Evolutionary conservation across 2,329 filamentous ascomycete species (phyloP).

Genomic region (Chrysoporthe deuterocubensis): DNA sequence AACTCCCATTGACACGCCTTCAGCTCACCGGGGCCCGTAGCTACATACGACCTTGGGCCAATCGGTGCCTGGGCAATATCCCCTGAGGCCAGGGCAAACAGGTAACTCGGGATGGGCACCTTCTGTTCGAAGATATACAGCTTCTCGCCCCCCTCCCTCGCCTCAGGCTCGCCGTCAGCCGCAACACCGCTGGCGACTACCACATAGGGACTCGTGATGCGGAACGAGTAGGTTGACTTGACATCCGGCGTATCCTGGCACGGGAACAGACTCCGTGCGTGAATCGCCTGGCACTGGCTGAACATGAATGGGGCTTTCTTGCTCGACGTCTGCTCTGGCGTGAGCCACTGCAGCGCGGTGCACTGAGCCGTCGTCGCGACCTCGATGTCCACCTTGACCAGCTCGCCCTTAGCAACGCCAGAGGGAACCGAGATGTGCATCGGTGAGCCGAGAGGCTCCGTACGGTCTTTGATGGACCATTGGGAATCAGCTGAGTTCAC

Average conservation of each 20-base stretch:
- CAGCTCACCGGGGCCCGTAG: constrained; percentile 86
- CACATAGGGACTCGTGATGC: constrained; percentile 81
- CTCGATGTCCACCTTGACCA: constrained; percentile 64
- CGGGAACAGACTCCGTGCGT: constrained; percentile 90
- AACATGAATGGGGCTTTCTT: constrained; percentile 98
- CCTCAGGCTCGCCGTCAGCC: constrained; percentile 49
- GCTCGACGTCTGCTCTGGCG: constrained; percentile 90
- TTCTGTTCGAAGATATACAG: constrained; percentile 87
- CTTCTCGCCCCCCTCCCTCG: constrained; percentile 58
- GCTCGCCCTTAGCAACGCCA: constrained; percentile 56
- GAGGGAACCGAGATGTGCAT: constrained; percentile 66
- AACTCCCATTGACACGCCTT: constrained; percentile 87
- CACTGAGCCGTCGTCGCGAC: constrained; percentile 85
- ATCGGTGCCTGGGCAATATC: constrained; percentile 87
- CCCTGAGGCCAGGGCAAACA: constrained; percentile 88
- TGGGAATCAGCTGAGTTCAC: constrained; percentile 64
- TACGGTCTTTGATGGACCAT: constrained; percentile 72
- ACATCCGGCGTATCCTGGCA: constrained; percentile 98
- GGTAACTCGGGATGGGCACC: constrained; percentile 90
- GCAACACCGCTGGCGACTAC: constrained; percentile 89
- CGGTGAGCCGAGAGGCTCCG: constrained; percentile 76
- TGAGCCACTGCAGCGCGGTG: constrained; percentile 94
- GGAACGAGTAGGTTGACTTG: constrained; percentile 93
- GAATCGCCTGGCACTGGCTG: constrained; percentile 96
- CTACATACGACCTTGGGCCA: constrained; percentile 82